Percentiles rank a stretch among this genome's conserved stretches.
phyloP scores from a whole-genome alignment of 2,329 filamentous ascomycete species.

The Fusarium tricinctum region DNA sequence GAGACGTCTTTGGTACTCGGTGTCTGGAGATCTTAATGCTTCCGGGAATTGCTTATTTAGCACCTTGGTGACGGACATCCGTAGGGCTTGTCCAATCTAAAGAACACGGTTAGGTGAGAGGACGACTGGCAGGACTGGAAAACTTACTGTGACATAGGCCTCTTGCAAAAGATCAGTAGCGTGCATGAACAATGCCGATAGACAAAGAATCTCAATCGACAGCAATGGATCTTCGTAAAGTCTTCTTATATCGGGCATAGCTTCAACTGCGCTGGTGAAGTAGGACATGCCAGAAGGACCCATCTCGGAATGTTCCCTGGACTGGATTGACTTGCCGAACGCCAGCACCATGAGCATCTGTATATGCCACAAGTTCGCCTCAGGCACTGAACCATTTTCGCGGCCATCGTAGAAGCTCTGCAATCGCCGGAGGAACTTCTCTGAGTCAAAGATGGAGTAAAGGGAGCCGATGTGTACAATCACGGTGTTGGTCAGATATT shows the following conservation, averaged over 20 bases:
- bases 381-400: not conserved
- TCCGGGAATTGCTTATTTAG: constrained; percentile 39
- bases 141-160: constrained; percentile 37
- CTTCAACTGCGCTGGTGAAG: constrained; percentile 37
- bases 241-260: constrained; percentile 38
- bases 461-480: constrained; percentile 38
- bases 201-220: constrained; percentile 40
- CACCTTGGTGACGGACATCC: constrained; percentile 35
- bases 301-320: constrained; percentile 39
- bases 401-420: constrained; percentile 32
- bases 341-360: constrained; percentile 41
- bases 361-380: constrained; percentile 36
- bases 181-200: constrained; percentile 42
- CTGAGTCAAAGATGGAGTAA: constrained; percentile 33
- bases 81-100: constrained; percentile 39
- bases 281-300: constrained; percentile 40
- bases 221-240: constrained; percentile 37
- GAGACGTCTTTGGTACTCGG: constrained; percentile 35
- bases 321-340: constrained; percentile 39
- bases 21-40: constrained; percentile 26
- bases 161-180: constrained; percentile 41
- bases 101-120: not conserved
- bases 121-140: not conserved
- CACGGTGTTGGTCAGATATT: constrained; percentile 38
- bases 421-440: constrained; percentile 19